Base-by-base conservation (phyloP, 257 asterid species). In the Gardenia jasminoides region DNA sequence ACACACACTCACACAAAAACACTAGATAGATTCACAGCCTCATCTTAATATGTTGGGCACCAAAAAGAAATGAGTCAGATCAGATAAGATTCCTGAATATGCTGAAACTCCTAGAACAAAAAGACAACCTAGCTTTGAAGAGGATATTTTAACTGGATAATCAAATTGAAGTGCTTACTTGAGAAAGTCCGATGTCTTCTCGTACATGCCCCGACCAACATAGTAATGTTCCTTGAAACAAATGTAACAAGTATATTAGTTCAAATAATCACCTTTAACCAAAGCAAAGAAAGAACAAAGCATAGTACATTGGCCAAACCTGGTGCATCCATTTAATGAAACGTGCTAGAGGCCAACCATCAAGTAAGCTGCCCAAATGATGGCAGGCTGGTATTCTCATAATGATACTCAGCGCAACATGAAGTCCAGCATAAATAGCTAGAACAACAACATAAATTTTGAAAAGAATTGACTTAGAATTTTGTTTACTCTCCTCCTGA, bases 121-220 rank as follows among this genome's bases (percentile, higher is more conserved):
- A n/a, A 10, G 36, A 28, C 33, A 39, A 1, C 67, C 67, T 30
- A 65, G 43, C 36, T 47, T 31, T 15, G 10, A 36, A 36, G 20
- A 20, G 22, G 31, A 46, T 33, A 12, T 44, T 17, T 39, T 20
- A 75, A 75, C 2, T 64, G 69, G 52, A 75, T 24, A 12, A 20
- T 11, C 20, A 74, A 79, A 79, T 77, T 48, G 47, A 66, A 83
- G 39, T 39, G 76, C 83, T 84, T 92, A 96, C 99, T 92, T 96
- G 72, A 91, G 81, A 88, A 88, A 92, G 87, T 92, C 98, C 33
- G 97, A 90, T 75, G 97, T 91, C 80, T 92, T 83, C 88, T 96
- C 99, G 67, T 91, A 93, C 99, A 96, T 91, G 88, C 98, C 99
- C 54, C 97, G 94, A 69, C 99, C 99, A 70, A 93, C 97, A 86